A percentile compares a stretch with the other conserved stretches of the same genome.
phyloP scores from a whole-genome alignment of 23 red algal genomes.

The Gracilaria domingensis region DNA sequence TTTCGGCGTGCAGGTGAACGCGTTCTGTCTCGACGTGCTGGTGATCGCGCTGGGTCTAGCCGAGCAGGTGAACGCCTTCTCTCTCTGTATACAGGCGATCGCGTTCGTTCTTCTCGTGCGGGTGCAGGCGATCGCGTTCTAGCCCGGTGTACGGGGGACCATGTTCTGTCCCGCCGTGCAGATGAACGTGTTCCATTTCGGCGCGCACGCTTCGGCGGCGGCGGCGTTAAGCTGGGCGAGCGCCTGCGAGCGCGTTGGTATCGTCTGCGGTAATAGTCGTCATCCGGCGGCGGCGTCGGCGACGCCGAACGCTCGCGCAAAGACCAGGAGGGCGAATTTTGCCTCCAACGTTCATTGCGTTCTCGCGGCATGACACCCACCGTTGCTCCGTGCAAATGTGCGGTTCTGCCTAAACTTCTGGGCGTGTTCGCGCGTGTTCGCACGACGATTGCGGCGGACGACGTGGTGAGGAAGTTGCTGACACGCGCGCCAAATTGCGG shows the following conservation, averaged over 20 bases:
- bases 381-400: neutral
- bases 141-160: neutral
- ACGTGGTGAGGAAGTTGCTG: slow-evolving; percentile 6
- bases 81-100: too few relatives aligned
- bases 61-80: neutral
- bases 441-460: neutral
- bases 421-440: neutral
- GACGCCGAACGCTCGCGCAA: neutral
- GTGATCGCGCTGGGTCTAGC: neutral
- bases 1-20: neutral
- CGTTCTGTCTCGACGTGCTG: neutral
- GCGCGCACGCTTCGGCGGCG: neutral
- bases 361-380: neutral
- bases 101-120: neutral
- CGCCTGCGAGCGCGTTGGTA: slow-evolving; percentile 2
- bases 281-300: neutral
- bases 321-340: neutral
- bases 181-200: neutral
- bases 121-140: too few relatives aligned
- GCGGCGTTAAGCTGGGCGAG: slow-evolving; percentile 2
- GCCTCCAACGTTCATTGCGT: neutral
- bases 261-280: neutral
- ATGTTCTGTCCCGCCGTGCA: neutral
- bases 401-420: neutral
- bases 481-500: slow-evolving; percentile 12